Evolutionary conservation across 2,329 filamentous ascomycete species (phyloP).

Genomic region (Furcasterigmium furcatum): DNA sequence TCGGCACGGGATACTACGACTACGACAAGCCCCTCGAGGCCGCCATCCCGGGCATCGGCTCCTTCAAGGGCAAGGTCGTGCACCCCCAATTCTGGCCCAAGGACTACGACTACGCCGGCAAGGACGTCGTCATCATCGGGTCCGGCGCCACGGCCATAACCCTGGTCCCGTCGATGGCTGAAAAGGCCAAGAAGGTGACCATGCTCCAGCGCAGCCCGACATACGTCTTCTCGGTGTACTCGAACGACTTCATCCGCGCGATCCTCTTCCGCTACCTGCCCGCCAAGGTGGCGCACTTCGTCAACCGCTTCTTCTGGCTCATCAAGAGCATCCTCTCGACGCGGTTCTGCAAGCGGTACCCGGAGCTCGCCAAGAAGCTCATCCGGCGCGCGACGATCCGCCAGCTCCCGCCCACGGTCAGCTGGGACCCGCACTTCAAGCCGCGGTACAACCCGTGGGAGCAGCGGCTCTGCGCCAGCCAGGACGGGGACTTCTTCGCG

Average conservation of each 20-base stretch:
- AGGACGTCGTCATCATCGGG: conserved; percentile 65
- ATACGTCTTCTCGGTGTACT: conserved; percentile 54
- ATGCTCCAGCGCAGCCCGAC: conserved; percentile 68
- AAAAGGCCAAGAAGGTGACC: conserved; percentile 56
- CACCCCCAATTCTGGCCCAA: conserved; percentile 76
- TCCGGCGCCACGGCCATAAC: conserved; percentile 67
- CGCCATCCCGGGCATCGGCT: conserved; percentile 37
- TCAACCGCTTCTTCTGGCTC: conserved; percentile 40
- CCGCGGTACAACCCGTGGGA: conserved; percentile 60
- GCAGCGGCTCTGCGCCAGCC: conserved; percentile 62
- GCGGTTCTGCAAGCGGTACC: conserved; percentile 37
- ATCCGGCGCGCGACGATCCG: conserved; percentile 35
- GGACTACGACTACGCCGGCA: conserved; percentile 60
- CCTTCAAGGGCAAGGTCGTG: conserved; percentile 41
- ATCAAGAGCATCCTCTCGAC: conserved; percentile 35
- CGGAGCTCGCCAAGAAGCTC: conserved; percentile 37
- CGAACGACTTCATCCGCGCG: conserved; percentile 28
- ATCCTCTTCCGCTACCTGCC: conserved; percentile 38
- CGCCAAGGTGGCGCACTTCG: conserved; percentile 30
- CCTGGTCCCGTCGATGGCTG: conserved; percentile 57
- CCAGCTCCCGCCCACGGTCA: conserved; percentile 45
- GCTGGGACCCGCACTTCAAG: conserved; percentile 50
- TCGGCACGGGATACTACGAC: conserved; percentile 64
- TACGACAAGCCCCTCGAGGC: conserved; percentile 57
- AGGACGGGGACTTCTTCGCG: conserved; percentile 42